Base-by-base conservation (phyloP, 768 basidiomycete species). In the Auricularia sp. region DNA sequence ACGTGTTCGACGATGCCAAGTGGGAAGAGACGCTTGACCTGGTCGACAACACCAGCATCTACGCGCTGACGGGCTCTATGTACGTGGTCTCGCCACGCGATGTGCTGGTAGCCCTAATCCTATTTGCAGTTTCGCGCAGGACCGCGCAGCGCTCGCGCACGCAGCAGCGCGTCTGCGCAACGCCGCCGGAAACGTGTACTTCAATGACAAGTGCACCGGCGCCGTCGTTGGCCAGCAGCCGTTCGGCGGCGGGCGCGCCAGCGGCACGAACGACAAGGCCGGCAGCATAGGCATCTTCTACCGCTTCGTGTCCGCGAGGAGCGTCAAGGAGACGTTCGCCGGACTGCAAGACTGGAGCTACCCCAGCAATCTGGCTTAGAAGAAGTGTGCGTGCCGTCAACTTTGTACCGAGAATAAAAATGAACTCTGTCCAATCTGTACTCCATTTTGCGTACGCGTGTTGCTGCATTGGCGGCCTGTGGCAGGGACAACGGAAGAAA, bases 181-280 rank as follows among this genome's bases (percentile, higher is more conserved):
- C 77, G 82, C 94, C 1, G 92, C 97, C 3, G 97, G 97, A 2
- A 99, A 98, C 75, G 86, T 96, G 64, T 99, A 99, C 80, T 93
- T 94, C 78, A 98, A 98, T 75, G 95, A 98, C 70, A 95, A 96
- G 76, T 98, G 94, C 77, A 99, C 96, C 1, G 94, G 94, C 37
- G 94, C 94, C n/a, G 91, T 92, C 61, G 94, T 98, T 42, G 96
- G 94, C 8, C 95, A 98, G 75, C 95, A 99, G 76, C 96, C 97
- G 11, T 99, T 99, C 73, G 97, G 97, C 61, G 97, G 97, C 36
- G 92, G 86, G 2, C 85, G 95, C 44, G 90, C 83, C 37, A 92
- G 90, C 72, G 96, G 97, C 35, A 99, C 96, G 67, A 98, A 98
- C 79, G 97, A 98, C 76, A 99, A 98, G 78, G 94, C 95, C 1